Base-by-base conservation (phyloP, 2,329 filamentous ascomycete genomes). In the Clonostachys solani region DNA sequence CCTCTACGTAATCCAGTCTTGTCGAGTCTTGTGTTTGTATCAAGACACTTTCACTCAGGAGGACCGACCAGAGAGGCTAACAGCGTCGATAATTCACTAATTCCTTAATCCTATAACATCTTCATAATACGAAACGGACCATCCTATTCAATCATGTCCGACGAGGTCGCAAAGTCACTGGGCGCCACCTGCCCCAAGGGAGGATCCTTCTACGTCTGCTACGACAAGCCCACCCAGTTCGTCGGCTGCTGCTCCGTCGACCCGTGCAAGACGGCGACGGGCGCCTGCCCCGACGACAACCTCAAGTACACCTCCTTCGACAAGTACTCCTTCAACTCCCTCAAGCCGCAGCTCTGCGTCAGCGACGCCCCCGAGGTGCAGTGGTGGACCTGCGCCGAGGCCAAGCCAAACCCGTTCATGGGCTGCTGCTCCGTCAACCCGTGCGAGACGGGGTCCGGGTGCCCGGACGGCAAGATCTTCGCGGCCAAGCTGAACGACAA, bases 181-280 rank as follows among this genome's bases (percentile, higher is more conserved):
- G 65, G 58, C 13, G 50, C 67, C 0, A 49, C 48, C 6, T 72
- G 69, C 40, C 61, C 61, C 1, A 47, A 44, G 2, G 58, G 56
- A 5, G 62, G 64, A 19, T 35, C 47, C 6, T 70, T 71, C 35
- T 71, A 71, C 57, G 55, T 69, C 47, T 71, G 69, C 51, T 40
- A 50, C 5, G 54, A 56, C 2, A 60, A 59, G 33, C 50, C 49
- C 5, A 51, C 52, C 4, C 61, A 62, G 33, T 73, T 72, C 52
- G 47, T 73, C 38, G 71, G 70, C 12, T 73, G 70, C 51, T 73
- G 70, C 54, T 55, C 56, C 35, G 54, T 55, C 34, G 53, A 72
- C 45, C 67, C 69, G 3, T 68, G 63, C 54, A 49, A 54, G 18
- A 49, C 47, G 8, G 53, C 52, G 33, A 53, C 56, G 17, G 67